Conservation (phyloP, 495 filamentous ascomycete genomes). For the Hypoxylon fuscum region DNA sequence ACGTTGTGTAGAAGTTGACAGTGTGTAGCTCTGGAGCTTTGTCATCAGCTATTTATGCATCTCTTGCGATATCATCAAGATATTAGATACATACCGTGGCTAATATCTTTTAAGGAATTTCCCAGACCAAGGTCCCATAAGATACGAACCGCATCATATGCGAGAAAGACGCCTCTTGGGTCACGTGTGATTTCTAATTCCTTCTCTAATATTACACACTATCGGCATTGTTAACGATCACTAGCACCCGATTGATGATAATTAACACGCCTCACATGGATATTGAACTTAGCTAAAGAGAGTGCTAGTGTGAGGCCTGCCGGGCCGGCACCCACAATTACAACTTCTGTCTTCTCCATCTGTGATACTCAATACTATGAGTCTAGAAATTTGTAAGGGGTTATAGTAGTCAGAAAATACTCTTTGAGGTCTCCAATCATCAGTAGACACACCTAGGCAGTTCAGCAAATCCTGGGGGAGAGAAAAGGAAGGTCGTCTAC, state of each 20-base stretch:
- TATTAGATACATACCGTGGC: constrained; percentile 36
- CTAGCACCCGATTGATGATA: background rate
- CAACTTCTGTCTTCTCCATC: constrained; percentile 44
- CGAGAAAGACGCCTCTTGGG: constrained; percentile 61
- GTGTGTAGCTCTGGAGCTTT: constrained; percentile 40
- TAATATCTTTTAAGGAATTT: constrained; percentile 48
- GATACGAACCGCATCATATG: constrained; percentile 60
- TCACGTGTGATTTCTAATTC: constrained; percentile 57
- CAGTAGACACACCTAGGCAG: no score
- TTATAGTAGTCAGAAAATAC: no score
- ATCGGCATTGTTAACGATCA: background rate
- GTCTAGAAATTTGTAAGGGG: no score
- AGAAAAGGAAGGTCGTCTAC: no score
- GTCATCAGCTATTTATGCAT: background rate
- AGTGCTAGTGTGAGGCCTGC: constrained; percentile 47
- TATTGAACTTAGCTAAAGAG: constrained; percentile 45
- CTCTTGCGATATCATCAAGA: background rate
- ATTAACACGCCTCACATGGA: constrained; percentile 31
- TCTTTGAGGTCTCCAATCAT: no score
- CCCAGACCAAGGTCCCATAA: constrained; percentile 57
- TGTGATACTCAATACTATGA: no score
- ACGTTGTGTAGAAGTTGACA: constrained; percentile 39
- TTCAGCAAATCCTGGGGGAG: no score
- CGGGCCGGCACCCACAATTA: constrained; percentile 53
- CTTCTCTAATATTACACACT: constrained; percentile 54